phyloP scores from a whole-genome alignment of 2,329 filamentous ascomycete genomes.

The Pseudogymnoascus sp. region DNA sequence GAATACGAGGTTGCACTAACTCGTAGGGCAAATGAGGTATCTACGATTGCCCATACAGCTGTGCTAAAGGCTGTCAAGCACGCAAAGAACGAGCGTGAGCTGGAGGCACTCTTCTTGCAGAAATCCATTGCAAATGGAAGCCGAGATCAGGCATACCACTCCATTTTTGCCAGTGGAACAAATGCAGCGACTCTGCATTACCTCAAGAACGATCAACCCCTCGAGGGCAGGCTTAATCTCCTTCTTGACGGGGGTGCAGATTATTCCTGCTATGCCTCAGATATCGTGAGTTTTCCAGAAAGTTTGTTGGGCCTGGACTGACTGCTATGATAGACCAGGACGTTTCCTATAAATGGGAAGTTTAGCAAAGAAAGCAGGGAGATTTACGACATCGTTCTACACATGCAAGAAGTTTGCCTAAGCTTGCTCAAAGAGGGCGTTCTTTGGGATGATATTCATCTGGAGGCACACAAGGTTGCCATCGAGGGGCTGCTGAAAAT shows the following conservation, averaged over 20 bases:
- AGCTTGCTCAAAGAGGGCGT: constrained; percentile 63
- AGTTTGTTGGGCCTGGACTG: constrained; percentile 23
- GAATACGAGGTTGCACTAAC: constrained; percentile 67
- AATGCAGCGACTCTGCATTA: constrained; percentile 85
- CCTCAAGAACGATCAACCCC: constrained; percentile 63
- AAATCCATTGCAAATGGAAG: constrained; percentile 66
- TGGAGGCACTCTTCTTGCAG: constrained; percentile 73
- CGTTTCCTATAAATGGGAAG: constrained; percentile 69
- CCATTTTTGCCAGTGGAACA: constrained; percentile 73
- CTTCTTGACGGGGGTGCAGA: constrained; percentile 79
- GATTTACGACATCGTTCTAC: constrained; percentile 75
- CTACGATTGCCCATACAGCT: constrained; percentile 55
- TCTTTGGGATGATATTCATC: constrained; percentile 73
- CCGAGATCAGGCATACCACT: constrained; percentile 77
- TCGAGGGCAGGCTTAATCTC: constrained; percentile 66
- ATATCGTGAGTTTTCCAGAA: constrained; percentile 41
- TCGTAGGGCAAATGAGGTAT: constrained; percentile 62
- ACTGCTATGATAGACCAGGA: constrained; percentile 63
- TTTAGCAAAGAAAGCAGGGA: constrained; percentile 61
- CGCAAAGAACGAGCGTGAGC: constrained; percentile 69
- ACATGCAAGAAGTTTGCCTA: constrained; percentile 79
- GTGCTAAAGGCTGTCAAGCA: constrained; percentile 52
- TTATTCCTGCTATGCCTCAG: constrained; percentile 63
- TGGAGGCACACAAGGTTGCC: constrained; percentile 70
- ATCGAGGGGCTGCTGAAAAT: constrained; percentile 70